Percentiles rank a stretch among this genome's conserved stretches.
These are phyloP conservation scores for Acanthamoeba sp. DNA, from an alignment of 208 protist species.

Conservation along the genomic window DNA sequence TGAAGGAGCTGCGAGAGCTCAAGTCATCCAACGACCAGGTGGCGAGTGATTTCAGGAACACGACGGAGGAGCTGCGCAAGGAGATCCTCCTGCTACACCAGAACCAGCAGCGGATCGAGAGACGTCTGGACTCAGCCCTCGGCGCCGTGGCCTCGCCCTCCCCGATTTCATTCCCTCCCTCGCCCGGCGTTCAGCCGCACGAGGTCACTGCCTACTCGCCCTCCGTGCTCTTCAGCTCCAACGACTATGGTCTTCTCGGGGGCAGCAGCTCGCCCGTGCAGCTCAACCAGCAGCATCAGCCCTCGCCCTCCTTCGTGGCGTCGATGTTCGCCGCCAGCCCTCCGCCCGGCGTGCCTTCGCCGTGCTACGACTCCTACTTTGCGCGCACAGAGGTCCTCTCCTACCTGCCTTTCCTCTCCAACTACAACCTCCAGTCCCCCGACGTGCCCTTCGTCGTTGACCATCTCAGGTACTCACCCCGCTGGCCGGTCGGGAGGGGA, in stretches of 20 bases:
- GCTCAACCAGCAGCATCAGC: neutral
- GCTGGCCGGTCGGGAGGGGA: too few species aligned
- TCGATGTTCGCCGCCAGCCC: constrained; percentile 6
- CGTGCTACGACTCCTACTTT: neutral
- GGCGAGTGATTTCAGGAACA: constrained; percentile 28
- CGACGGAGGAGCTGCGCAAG: constrained; percentile 46
- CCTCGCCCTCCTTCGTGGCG: neutral
- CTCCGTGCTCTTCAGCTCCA: constrained; percentile 16
- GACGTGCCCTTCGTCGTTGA: constrained; percentile 31
- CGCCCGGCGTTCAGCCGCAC: constrained; percentile 2
- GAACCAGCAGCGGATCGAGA: constrained; percentile 64
- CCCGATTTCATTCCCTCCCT: neutral
- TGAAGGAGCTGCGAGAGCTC: constrained; percentile 67
- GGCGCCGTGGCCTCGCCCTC: neutral
- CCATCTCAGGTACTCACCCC: neutral
- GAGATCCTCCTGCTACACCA: constrained; percentile 49
- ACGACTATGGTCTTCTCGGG: neutral
- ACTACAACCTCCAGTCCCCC: constrained; percentile 27
- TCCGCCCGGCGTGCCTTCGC: neutral
- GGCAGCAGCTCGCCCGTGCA: neutral
- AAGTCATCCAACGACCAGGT: constrained; percentile 46
- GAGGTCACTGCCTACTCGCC: constrained; percentile 44
- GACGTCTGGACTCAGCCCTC: constrained; percentile 17
- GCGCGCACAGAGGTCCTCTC: constrained; percentile 31
- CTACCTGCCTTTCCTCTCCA: constrained; percentile 52